Conservation (phyloP, 2,329 filamentous ascomycete species). For the Metarhizium rileyi region DNA sequence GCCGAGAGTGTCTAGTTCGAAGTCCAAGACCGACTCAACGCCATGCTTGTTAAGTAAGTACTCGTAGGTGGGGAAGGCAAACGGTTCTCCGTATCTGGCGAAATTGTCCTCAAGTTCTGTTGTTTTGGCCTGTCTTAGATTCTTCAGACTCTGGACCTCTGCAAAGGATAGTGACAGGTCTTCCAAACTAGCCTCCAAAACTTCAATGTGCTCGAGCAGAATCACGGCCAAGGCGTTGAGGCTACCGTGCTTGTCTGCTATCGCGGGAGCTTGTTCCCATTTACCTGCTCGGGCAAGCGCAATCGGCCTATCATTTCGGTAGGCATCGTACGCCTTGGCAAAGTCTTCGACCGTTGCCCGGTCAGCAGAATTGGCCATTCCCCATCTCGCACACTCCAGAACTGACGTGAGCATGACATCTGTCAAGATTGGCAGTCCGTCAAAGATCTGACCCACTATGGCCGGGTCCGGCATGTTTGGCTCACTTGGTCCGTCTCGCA, state of each 20-base stretch:
- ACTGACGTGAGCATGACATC: constrained; percentile 46
- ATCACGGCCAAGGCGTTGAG: constrained; percentile 47
- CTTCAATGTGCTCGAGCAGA: constrained; percentile 42
- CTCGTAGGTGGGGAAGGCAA: constrained; percentile 71
- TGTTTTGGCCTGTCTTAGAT: constrained; percentile 31
- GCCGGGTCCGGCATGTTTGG: constrained; percentile 26
- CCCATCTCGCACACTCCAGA: constrained; percentile 43
- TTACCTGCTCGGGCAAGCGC: constrained; percentile 43
- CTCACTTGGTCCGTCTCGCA: constrained; percentile 21
- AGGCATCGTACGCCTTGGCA: constrained; percentile 36
- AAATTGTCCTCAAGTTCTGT: constrained; percentile 43
- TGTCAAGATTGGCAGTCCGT: constrained; percentile 39
- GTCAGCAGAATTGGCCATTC: constrained; percentile 28
- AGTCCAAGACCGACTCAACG: constrained; percentile 59
- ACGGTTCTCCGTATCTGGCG: constrained; percentile 52
- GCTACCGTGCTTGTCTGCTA: constrained; percentile 49
- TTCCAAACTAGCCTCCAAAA: constrained; percentile 19
- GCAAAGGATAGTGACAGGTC: constrained; percentile 18
- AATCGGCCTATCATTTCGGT: constrained; percentile 43
- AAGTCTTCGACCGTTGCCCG: constrained; percentile 36
- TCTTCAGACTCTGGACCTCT: constrained; percentile 20
- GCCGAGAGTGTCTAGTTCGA: constrained; percentile 55
- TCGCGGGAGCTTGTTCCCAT: constrained; percentile 46
- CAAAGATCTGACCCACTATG: constrained; percentile 35
- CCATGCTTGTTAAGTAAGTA: constrained; percentile 61